These are phyloP conservation scores for Xylariales sp. DNA, from an alignment of 2,329 filamentous ascomycete species.

Conservation along the genomic window DNA sequence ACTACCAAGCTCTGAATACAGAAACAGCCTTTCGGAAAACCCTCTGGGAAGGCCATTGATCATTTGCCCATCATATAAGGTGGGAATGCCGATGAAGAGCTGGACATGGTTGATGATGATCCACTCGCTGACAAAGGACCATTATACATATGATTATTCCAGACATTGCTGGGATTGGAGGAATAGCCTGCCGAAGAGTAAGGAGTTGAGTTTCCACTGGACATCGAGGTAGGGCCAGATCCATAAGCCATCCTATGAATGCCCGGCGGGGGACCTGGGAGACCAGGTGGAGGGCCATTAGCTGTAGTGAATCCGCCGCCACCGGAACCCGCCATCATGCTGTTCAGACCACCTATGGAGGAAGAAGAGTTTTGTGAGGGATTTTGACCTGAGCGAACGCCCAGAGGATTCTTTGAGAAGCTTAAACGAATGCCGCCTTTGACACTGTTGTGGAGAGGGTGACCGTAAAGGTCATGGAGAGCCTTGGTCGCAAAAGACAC, in stretches of 20 bases:
- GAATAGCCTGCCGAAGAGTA: slow-evolving; percentile 17
- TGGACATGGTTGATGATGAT: slow-evolving; percentile 17
- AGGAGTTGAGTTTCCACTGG: slow-evolving; percentile 15
- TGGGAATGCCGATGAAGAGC: slow-evolving; percentile 15
- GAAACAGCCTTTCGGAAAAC: slow-evolving; percentile 7
- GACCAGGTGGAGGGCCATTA: slow-evolving; percentile 76
- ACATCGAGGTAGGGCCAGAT: slow-evolving; percentile 10
- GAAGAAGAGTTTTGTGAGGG: slow-evolving; percentile 33
- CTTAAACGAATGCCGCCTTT: slow-evolving; percentile 94
- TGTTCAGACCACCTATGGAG: slow-evolving; percentile 52
- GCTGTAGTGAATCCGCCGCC: slow-evolving; percentile 62
- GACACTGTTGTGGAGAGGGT: slow-evolving; percentile 81
- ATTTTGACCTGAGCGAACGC: slow-evolving; percentile 77
- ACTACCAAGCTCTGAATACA: not conserved
- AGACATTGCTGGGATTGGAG: slow-evolving; percentile 15
- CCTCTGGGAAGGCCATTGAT: slow-evolving; percentile 10
- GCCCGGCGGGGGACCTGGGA: slow-evolving; percentile 71
- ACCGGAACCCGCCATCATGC: slow-evolving; percentile 46
- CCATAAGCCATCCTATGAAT: slow-evolving; percentile 33
- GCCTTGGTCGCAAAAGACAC: slow-evolving; percentile 88
- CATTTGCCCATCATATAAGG: slow-evolving; percentile 23
- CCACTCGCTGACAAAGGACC: slow-evolving; percentile 16
- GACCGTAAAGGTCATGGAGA: slow-evolving; percentile 83
- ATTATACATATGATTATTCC: slow-evolving; percentile 19
- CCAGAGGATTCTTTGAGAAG: slow-evolving; percentile 95